These are phyloP conservation scores for Lathyrus tuberosus DNA, from an alignment of 306 rosid species.

Conservation along the genomic window DNA sequence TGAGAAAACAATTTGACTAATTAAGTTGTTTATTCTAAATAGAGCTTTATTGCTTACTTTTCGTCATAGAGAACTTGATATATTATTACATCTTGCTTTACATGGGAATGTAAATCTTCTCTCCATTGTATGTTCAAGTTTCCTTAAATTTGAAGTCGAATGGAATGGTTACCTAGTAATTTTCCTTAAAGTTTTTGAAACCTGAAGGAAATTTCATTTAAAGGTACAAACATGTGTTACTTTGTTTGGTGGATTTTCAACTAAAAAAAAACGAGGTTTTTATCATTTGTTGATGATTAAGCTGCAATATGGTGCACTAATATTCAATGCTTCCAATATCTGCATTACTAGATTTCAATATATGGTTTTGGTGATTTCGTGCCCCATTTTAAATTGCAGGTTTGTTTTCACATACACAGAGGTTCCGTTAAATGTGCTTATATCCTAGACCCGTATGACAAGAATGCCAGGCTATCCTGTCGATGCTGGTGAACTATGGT, in stretches of 20 bases:
- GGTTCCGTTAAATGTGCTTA: conserved; percentile 32
- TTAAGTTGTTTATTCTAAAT: neutral
- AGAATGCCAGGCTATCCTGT: conserved; percentile 55
- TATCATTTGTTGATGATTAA: conserved; percentile 14
- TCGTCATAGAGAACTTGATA: neutral
- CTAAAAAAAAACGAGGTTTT: conserved; percentile 1
- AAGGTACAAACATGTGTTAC: neutral
- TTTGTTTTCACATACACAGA: conserved; percentile 23
- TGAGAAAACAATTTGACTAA: neutral
- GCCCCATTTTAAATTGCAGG: conserved; percentile 37
- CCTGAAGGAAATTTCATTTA: neutral
- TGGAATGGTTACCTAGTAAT: too few species aligned
- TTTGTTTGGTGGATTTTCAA: conserved; percentile 7
- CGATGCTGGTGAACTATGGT: conserved; percentile 49
- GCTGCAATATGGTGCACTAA: conserved; percentile 19
- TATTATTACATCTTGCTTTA: conserved; percentile 4
- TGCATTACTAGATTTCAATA: neutral
- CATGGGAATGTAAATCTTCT: neutral
- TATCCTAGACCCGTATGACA: conserved; percentile 28
- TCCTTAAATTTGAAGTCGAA: too few species aligned
- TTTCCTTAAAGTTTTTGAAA: too few species aligned
- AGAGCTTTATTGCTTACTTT: neutral
- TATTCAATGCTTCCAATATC: conserved; percentile 18
- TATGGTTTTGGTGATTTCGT: conserved; percentile 35
- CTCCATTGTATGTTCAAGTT: too few species aligned